These are phyloP conservation scores for Oemleria cerasiformis DNA, from an alignment of 306 rosid genomes.

Conservation along the genomic window DNA sequence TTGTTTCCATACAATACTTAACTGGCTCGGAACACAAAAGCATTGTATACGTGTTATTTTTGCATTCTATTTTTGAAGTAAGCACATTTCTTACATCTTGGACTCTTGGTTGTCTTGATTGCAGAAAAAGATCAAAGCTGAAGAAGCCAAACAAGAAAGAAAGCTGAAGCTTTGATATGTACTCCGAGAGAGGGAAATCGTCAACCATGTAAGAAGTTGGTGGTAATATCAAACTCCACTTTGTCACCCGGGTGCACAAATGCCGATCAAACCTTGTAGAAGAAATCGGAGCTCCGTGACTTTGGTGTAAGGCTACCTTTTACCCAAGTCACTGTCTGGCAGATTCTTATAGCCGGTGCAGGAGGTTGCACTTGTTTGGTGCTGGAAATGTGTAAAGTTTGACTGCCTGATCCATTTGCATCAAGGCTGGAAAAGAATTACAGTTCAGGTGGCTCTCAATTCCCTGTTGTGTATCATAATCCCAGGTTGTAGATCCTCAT, in stretches of 20 bases:
- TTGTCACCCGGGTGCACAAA: background rate
- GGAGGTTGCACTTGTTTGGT: background rate
- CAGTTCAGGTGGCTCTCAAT: background rate
- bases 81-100: constrained; percentile 16
- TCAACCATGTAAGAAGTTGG: background rate
- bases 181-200: background rate
- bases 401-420: background rate
- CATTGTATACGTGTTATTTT: background rate
- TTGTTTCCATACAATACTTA: background rate
- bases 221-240: background rate
- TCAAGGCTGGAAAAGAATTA: background rate
- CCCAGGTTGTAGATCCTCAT: background rate
- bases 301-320: background rate
- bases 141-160: constrained; percentile 49
- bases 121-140: constrained; percentile 51
- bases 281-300: background rate
- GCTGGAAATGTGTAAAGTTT: background rate
- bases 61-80: constrained; percentile 18
- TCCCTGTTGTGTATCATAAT: background rate
- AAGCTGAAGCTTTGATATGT: constrained; percentile 20
- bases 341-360: background rate
- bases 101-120: constrained; percentile 8
- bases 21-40: background rate
- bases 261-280: background rate
- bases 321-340: background rate